Conservation (phyloP, 768 basidiomycete genomes). For the Leccinellum albellum region DNA sequence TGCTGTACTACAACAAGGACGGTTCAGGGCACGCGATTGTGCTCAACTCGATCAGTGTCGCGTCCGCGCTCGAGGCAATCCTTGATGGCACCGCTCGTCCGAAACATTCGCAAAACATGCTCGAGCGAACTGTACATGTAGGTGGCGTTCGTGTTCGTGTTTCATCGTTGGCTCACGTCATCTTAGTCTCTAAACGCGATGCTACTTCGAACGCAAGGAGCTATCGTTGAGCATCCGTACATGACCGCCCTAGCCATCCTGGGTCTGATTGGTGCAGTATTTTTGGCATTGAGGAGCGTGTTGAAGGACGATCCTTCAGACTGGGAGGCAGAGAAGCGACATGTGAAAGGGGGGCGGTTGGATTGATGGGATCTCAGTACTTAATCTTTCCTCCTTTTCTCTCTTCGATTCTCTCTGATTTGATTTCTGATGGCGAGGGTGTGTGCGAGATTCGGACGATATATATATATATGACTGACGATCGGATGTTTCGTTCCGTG, state of each 20-base stretch:
- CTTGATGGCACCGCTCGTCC: constrained; percentile 44
- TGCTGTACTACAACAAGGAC: constrained; percentile 77
- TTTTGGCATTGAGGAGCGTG: constrained; percentile 12
- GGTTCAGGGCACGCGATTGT: constrained; percentile 49
- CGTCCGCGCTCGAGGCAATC: constrained; percentile 67
- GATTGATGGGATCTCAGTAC: constrained; percentile 17
- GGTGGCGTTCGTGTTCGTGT: constrained; percentile 12
- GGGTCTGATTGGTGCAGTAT: constrained; percentile 4
- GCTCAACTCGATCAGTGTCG: constrained; percentile 55
- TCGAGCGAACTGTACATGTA: constrained; percentile 68
- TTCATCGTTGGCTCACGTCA: not conserved
- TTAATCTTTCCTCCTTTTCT: not conserved
- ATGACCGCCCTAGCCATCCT: constrained; percentile 6
- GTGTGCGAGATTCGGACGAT: not conserved
- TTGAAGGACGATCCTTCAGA: constrained; percentile 15
- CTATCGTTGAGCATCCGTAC: constrained; percentile 21
- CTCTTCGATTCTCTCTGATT: not conserved
- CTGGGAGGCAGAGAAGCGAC: constrained; percentile 13
- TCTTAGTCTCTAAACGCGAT: constrained; percentile 16
- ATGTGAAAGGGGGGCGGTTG: constrained; percentile 18
- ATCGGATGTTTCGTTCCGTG: not conserved
- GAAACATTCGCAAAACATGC: constrained; percentile 65
- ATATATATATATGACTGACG: not conserved
- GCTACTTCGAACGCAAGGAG: constrained; percentile 7
- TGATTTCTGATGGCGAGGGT: not conserved